Conservation (phyloP, 2,329 filamentous ascomycete species). For the Balansia obtecta region DNA sequence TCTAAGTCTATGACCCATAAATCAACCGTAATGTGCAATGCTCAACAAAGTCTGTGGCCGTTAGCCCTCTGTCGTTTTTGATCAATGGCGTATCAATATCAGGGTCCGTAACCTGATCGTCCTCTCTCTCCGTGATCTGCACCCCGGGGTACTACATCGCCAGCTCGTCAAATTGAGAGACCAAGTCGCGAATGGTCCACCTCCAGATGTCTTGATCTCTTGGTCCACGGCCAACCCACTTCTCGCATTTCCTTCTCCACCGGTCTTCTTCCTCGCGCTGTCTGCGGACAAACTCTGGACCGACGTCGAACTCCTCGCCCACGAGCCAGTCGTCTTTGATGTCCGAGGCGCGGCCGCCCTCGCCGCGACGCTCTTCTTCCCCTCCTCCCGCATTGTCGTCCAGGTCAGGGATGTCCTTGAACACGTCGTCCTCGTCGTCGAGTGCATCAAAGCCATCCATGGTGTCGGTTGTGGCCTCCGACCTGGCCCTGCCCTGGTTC, state of each 20-base stretch:
- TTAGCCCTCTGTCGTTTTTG: background rate
- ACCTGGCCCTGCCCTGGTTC: slow-evolving; percentile 31
- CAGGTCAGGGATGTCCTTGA: slow-evolving; percentile 88
- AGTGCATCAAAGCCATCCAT: slow-evolving; percentile 56
- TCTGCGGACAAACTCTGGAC: slow-evolving; percentile 79
- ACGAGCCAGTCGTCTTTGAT: slow-evolving; percentile 71
- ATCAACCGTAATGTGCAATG: background rate
- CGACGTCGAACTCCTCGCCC: slow-evolving; percentile 94
- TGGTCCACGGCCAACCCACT: slow-evolving; percentile 58
- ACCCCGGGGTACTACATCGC: background rate
- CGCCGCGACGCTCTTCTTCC: slow-evolving; percentile 35
- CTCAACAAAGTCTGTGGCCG: too few relatives aligned
- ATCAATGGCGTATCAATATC: background rate
- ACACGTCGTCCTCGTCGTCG: slow-evolving; percentile 75
- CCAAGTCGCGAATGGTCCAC: slow-evolving; percentile 60
- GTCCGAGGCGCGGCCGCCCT: slow-evolving; percentile 43
- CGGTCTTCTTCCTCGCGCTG: slow-evolving; percentile 85
- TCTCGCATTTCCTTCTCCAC: slow-evolving; percentile 79
- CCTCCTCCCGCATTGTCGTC: slow-evolving; percentile 51
- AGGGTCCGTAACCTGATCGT: too few relatives aligned
- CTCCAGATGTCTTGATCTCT: slow-evolving; percentile 54
- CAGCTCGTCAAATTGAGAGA: slow-evolving; percentile 30
- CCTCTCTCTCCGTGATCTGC: too few relatives aligned
- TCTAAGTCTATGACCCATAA: background rate
- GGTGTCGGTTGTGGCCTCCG: slow-evolving; percentile 38